Evolutionary conservation across 2,329 filamentous ascomycete species (phyloP).

Genomic region (Aspergillus costaricaensis): DNA sequence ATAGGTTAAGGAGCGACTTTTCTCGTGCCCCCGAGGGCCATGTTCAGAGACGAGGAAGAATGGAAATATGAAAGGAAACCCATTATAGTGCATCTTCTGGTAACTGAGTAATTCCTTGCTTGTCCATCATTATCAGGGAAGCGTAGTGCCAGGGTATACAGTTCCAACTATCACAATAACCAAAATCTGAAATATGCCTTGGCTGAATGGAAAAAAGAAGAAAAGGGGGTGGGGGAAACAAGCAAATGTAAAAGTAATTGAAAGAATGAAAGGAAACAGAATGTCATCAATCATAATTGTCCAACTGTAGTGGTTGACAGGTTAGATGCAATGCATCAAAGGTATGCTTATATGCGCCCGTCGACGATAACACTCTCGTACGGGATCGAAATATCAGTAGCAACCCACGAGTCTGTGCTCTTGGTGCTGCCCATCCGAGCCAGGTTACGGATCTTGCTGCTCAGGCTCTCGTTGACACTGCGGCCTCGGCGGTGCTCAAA

Average conservation of each 20-base stretch:
- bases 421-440: slow-evolving; percentile 59
- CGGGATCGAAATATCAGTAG: slow-evolving; percentile 25
- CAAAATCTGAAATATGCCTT: slow-evolving; percentile 1
- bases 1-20: slow-evolving; percentile 11
- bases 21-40: slow-evolving; percentile 17
- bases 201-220: background rate
- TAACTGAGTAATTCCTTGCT: background rate
- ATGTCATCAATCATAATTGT: slow-evolving; percentile 20
- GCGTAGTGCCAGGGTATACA: slow-evolving; percentile 7
- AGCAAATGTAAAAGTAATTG: background rate
- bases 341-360: slow-evolving; percentile 18
- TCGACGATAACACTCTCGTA: slow-evolving; percentile 29
- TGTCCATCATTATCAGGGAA: slow-evolving; percentile 5
- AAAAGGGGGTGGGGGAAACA: slow-evolving; percentile 10
- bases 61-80: slow-evolving; percentile 1
- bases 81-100: background rate
- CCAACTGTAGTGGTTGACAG: background rate
- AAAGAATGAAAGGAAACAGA: slow-evolving; percentile 6
- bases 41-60: slow-evolving; percentile 15
- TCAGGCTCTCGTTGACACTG: slow-evolving; percentile 60
- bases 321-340: too few species aligned
- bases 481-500: slow-evolving; percentile 54
- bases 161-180: slow-evolving; percentile 1
- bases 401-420: slow-evolving; percentile 36
- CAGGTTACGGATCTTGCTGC: slow-evolving; percentile 55